Evolutionary conservation across 2,329 filamentous ascomycete species (phyloP), one percentile per base, ranked within the genome.

Genomic region (Ophiobolus disseminans): DNA sequence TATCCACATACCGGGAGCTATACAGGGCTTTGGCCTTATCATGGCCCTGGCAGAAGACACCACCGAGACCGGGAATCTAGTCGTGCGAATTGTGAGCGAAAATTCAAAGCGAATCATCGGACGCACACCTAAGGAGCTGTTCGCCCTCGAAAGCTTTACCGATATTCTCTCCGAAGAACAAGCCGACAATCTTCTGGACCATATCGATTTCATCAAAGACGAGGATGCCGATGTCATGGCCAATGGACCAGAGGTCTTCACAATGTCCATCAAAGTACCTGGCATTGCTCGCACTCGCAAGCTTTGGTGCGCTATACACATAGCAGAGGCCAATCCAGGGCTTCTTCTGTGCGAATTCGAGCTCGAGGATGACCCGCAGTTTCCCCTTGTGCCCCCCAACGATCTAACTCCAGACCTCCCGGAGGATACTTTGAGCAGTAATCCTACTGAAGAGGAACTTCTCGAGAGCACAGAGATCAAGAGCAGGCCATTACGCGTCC

Each of bases 321-420:
- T 89, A 47, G 89, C 86, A 41, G 80, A 86, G 1, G 74, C 78
- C 1, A 85, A 91, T 54, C 82, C 85, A 0, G 68, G 69, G 1
- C 72, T 93, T 19, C 78, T 96, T 21, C 88, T 96, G 8, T 95
- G 90, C 77, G 91, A 96, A 65, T 93, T 96, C 48, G 91, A 96
- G 68, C 73, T 91, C 2, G 90, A 96, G 67, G 88, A 96, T 53
- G 90, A 95, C 54, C 72, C 78, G 0, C 70, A 82, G 4, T 83
- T 86, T 60, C 90, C 90, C 1, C 74, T 92, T 5, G 83, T 87
- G 1, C 86, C 88, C 2, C 3, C 71, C 2, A 76, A 75, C 37
- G 84, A 88, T 31, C 63, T 74, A 3, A 84, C 81, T 0, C 85
- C 85, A 0, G 84, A 86, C 6, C 72, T 78, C 0, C 87, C 90